These are phyloP conservation scores for Boletus tylopilopsis DNA, from an alignment of 768 basidiomycete species.

Conservation along the genomic window DNA sequence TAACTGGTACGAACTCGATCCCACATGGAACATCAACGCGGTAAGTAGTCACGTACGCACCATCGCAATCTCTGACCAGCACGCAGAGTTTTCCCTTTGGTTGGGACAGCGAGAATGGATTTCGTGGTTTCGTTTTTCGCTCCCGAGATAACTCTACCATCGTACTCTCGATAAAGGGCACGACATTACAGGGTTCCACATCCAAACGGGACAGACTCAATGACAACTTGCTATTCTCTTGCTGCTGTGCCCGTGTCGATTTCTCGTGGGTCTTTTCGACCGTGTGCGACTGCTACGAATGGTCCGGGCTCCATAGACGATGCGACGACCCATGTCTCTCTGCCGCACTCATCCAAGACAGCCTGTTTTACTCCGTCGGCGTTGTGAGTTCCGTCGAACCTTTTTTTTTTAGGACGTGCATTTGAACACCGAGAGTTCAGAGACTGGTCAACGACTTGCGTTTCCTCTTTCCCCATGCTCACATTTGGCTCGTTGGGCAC, in stretches of 20 bases:
- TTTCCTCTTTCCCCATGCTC: constrained; percentile 52
- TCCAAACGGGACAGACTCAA: constrained; percentile 92
- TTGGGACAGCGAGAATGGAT: constrained; percentile 72
- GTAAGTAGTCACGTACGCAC: constrained; percentile 20
- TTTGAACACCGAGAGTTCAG: constrained; percentile 26
- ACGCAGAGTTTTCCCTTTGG: constrained; percentile 75
- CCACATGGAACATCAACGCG: constrained; percentile 61
- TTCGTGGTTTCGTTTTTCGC: constrained; percentile 88
- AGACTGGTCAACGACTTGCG: constrained; percentile 57
- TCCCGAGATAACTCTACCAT: constrained; percentile 76
- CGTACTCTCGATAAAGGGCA: constrained; percentile 88
- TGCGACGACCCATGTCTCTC: constrained; percentile 84
- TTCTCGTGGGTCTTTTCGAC: constrained; percentile 81
- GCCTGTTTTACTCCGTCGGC: constrained; percentile 88
- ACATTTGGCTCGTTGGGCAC: constrained; percentile 61
- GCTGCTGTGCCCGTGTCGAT: constrained; percentile 90
- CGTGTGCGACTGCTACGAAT: constrained; percentile 81
- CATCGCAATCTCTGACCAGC: constrained; percentile 6
- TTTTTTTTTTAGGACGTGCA: not conserved
- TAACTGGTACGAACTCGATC: constrained; percentile 82
- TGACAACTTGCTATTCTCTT: constrained; percentile 85
- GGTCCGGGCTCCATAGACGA: constrained; percentile 48
- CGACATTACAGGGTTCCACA: constrained; percentile 80
- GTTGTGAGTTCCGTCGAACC: constrained; percentile 49
- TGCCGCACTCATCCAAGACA: constrained; percentile 80